Base-by-base conservation (phyloP, 768 basidiomycete species). In the Termitomyces sp. region DNA sequence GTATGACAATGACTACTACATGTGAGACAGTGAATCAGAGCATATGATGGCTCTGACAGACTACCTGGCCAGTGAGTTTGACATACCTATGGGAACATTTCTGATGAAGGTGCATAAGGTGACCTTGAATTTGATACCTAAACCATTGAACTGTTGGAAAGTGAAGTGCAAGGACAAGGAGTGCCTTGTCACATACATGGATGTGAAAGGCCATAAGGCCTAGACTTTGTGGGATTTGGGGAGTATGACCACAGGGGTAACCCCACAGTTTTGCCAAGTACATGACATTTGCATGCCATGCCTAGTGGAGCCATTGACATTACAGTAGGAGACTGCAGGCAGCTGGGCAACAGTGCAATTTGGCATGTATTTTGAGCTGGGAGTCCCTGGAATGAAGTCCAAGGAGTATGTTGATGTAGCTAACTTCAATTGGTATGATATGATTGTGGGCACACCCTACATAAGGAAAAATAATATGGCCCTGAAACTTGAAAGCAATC, bases 401-500 rank as follows among this genome's bases (percentile, higher is more conserved):
- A 9, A 50, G 4, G 15, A 8, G 3, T 9, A 3, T 75, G 75
- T 43, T 9, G 9, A 37, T 37, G 37, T 37, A 9, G 37, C 37
- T 9, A 9, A 37, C 10, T 37, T 37, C 10, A 10, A 37, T 10
- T 37, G 37, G 37, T 37, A 37, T 37, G 37, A 37, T 37, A 37
- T 9, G 37, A 37, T 37, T 37, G 9, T 37, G 9, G 37, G 9
- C 9, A 37, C 9, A 37, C 37, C 9, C 37, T 37, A 37, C 9
- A 37, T 37, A 2, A 37, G 37, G 37, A 37, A 37, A 2, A 37
- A 37, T 37, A 37, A 37, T 6, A 61, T 76, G 5, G 73, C 1
- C 54, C 75, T 2, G 34, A 69, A 75, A 56, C 73, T 76, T 40
- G 1, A 52, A 42, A 68, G 14, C n/a, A 49, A 4, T 6, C 2